Percentiles rank a stretch among this genome's conserved stretches.
Conservation (phyloP, 2,329 filamentous ascomycete genomes). For the Polytolypa hystricis region DNA sequence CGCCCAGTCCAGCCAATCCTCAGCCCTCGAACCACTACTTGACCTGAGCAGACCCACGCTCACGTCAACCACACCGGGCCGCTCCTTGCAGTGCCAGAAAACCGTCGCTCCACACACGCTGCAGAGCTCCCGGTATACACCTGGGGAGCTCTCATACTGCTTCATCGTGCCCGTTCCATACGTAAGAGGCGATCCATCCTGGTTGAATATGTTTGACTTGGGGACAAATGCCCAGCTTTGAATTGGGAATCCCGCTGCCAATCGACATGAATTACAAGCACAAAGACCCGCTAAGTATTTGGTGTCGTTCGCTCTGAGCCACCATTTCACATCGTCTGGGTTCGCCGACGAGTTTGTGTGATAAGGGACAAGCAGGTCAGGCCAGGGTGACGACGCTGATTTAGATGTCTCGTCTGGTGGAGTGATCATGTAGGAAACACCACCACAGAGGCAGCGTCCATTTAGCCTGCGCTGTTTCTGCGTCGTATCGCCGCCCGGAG, state of each 20-base stretch:
- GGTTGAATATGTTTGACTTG: slow-evolving; percentile 44
- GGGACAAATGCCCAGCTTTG: slow-evolving; percentile 58
- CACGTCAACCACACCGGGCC: slow-evolving; percentile 51
- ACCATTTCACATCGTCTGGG: slow-evolving; percentile 46
- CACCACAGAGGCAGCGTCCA: slow-evolving; percentile 45
- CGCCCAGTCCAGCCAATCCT: slow-evolving; percentile 54
- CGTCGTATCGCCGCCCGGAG: no score
- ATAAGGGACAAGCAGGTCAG: slow-evolving; percentile 45
- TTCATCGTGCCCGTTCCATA: slow-evolving; percentile 37
- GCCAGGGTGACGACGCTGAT: slow-evolving; percentile 37
- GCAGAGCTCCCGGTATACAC: slow-evolving; percentile 52
- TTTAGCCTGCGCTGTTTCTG: slow-evolving; percentile 24
- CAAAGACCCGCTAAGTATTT: slow-evolving; percentile 52
- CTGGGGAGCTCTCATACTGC: slow-evolving; percentile 43
- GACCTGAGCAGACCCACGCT: slow-evolving; percentile 49
- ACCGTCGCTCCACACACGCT: slow-evolving; percentile 50
- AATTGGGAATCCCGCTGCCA: slow-evolving; percentile 51
- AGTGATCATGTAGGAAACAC: slow-evolving; percentile 46
- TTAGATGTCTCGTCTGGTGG: slow-evolving; percentile 41
- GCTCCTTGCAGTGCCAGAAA: slow-evolving; percentile 48
- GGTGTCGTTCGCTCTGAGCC: slow-evolving; percentile 37
- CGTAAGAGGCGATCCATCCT: slow-evolving; percentile 22
- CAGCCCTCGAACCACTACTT: slow-evolving; percentile 42
- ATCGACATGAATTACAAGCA: slow-evolving; percentile 51
- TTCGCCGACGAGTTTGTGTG: slow-evolving; percentile 33